Evolutionary conservation across 768 basidiomycete genomes (phyloP).

Genomic region (Russula compacta): DNA sequence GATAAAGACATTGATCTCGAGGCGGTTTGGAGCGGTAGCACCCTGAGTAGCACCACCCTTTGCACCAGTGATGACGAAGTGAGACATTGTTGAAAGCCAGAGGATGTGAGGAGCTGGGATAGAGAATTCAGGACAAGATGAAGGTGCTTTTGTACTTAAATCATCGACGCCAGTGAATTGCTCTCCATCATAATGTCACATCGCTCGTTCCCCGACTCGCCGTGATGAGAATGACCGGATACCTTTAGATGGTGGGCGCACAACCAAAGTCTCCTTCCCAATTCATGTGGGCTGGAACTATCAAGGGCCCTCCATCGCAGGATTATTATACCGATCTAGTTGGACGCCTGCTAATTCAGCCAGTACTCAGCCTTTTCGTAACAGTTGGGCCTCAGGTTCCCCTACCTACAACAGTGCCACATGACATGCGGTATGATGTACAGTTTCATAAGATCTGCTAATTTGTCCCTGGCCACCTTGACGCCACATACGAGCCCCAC

Average conservation of each 20-base stretch:
- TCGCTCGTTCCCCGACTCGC: background rate
- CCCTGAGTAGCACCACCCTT: conserved; percentile 4
- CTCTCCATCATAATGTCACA: background rate
- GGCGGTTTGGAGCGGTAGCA: conserved; percentile 15
- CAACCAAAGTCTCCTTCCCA: background rate
- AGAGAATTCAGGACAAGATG: background rate
- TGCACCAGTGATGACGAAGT: conserved; percentile 9
- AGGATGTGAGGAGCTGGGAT: background rate
- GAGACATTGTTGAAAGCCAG: conserved; percentile 15
- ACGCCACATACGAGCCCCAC: background rate
- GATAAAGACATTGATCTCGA: conserved; percentile 23
- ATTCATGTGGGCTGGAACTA: background rate
- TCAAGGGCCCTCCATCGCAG: background rate
- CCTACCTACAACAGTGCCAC: background rate
- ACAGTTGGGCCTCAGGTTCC: too few species aligned
- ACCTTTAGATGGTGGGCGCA: background rate
- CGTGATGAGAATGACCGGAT: background rate
- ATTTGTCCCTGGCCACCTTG: background rate
- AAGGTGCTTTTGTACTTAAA: conserved; percentile 2
- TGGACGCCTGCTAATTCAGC: background rate
- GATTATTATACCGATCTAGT: background rate
- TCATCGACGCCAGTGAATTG: background rate
- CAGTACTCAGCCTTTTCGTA: background rate
- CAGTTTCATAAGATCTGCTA: background rate
- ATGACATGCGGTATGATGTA: background rate